Conservation (phyloP, 495 filamentous ascomycete genomes). For the Cairneyella variabilis region DNA sequence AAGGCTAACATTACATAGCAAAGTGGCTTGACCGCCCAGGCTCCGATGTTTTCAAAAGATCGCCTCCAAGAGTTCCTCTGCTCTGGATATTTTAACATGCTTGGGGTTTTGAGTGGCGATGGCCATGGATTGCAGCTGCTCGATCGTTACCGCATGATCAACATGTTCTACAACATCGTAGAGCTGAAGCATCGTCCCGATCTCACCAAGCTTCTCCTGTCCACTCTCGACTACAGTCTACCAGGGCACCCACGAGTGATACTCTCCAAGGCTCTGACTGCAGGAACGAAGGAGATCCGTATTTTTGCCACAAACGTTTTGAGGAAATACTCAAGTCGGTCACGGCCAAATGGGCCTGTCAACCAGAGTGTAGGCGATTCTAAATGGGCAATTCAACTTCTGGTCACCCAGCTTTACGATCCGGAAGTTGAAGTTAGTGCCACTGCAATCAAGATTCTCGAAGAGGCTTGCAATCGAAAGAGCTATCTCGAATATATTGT, state of each 20-base stretch:
- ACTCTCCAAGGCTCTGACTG: slow-evolving; percentile 86
- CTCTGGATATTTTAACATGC: slow-evolving; percentile 88
- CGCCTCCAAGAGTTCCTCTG: slow-evolving; percentile 80
- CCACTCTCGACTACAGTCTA: slow-evolving; percentile 86
- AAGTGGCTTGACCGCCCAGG: slow-evolving; percentile 83
- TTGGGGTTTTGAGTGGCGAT: slow-evolving; percentile 81
- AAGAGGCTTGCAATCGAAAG: slow-evolving; percentile 92
- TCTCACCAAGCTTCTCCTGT: slow-evolving; percentile 78
- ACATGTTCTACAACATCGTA: slow-evolving; percentile 98
- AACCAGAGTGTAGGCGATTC: slow-evolving; percentile 42
- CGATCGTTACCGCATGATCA: slow-evolving; percentile 94
- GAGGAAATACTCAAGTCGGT: slow-evolving; percentile 70
- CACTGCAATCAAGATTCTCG: slow-evolving; percentile 90
- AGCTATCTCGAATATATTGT: slow-evolving; percentile 92
- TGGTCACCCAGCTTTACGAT: slow-evolving; percentile 97
- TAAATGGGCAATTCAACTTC: slow-evolving; percentile 92
- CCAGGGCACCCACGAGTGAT: slow-evolving; percentile 86
- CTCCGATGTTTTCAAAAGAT: slow-evolving; percentile 81
- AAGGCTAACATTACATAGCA: slow-evolving; percentile 40
- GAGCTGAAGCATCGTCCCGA: slow-evolving; percentile 88
- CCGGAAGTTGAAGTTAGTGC: slow-evolving; percentile 96
- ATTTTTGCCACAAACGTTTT: slow-evolving; percentile 82
- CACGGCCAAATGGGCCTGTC: slow-evolving; percentile 30
- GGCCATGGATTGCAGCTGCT: slow-evolving; percentile 81
- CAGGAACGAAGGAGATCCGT: slow-evolving; percentile 84